Conservation (phyloP, 225 moss, liverwort and hornwort genomes). For the Pseudisothecium myosuroides region DNA sequence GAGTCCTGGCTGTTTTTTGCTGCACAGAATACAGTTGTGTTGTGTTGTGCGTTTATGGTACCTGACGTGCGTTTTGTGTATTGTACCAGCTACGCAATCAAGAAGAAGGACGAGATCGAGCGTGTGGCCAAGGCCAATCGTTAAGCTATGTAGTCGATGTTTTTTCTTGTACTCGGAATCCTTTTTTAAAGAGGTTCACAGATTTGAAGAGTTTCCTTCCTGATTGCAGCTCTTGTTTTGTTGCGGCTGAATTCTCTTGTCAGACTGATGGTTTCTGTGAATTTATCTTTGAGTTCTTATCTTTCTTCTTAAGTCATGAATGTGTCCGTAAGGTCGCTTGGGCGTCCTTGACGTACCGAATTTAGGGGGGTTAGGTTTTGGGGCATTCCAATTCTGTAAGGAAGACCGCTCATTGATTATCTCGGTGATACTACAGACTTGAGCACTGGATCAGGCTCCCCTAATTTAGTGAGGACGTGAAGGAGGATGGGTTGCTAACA, state of each 20-base stretch:
- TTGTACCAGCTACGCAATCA: conserved; percentile 58
- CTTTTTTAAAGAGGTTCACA: background rate
- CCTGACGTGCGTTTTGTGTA: background rate
- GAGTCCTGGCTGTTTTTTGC: background rate
- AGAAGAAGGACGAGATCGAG: conserved; percentile 93
- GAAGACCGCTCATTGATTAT: background rate
- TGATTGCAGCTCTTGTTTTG: background rate
- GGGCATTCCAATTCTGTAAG: background rate
- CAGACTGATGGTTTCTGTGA: background rate
- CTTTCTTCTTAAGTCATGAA: background rate
- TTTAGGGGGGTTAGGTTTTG: background rate
- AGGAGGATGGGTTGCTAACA: background rate
- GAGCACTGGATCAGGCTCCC: background rate
- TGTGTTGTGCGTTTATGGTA: background rate
- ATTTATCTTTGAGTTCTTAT: background rate
- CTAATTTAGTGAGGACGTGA: background rate
- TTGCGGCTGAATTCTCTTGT: background rate
- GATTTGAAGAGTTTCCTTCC: background rate
- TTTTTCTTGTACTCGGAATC: background rate
- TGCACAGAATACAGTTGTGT: background rate
- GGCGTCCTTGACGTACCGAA: background rate
- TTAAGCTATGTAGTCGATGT: conserved; percentile 8
- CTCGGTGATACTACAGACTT: background rate
- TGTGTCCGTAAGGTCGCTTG: background rate
- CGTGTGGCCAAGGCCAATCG: conserved; percentile 92